Conservation (phyloP, 202 grass and related monocot genomes). For the Dendrocalamus latiflorus region DNA sequence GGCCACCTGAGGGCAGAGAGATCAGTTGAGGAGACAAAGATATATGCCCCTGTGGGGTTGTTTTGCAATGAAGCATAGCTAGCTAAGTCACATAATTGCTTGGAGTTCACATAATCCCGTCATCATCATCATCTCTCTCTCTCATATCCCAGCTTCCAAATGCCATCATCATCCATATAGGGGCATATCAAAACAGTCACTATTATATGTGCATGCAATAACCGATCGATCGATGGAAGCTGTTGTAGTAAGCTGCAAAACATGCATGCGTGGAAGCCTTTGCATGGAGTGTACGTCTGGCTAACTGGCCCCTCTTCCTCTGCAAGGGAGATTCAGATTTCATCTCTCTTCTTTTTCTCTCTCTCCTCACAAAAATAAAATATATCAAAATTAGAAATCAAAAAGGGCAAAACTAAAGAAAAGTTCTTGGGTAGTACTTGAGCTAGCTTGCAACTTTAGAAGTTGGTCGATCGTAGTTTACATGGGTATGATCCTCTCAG, state of each 20-base stretch:
- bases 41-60: slow-evolving; percentile 43
- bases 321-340: slow-evolving; percentile 23
- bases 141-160: slow-evolving; percentile 12
- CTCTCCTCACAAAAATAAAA: not conserved
- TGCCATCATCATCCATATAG: slow-evolving; percentile 31
- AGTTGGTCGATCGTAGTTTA: slow-evolving; percentile 18
- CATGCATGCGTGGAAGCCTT: slow-evolving; percentile 47
- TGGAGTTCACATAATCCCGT: slow-evolving; percentile 78
- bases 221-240: slow-evolving; percentile 37
- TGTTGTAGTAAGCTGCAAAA: slow-evolving; percentile 47
- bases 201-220: no score
- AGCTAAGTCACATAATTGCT: slow-evolving; percentile 60
- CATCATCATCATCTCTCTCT: slow-evolving; percentile 10
- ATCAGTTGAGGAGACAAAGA: slow-evolving; percentile 50
- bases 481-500: slow-evolving; percentile 21
- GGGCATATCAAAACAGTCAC: no score
- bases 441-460: slow-evolving; percentile 42
- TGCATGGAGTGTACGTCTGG: slow-evolving; percentile 85
- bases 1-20: slow-evolving; percentile 38
- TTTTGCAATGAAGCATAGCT: slow-evolving; percentile 81
- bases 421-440: not conserved
- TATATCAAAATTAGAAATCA: slow-evolving; percentile 2
- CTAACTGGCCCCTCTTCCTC: slow-evolving; percentile 46
- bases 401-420: not conserved
- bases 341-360: slow-evolving; percentile 13